phyloP scores from a whole-genome alignment of 345 rosid species.

The Passiflora organensis region DNA sequence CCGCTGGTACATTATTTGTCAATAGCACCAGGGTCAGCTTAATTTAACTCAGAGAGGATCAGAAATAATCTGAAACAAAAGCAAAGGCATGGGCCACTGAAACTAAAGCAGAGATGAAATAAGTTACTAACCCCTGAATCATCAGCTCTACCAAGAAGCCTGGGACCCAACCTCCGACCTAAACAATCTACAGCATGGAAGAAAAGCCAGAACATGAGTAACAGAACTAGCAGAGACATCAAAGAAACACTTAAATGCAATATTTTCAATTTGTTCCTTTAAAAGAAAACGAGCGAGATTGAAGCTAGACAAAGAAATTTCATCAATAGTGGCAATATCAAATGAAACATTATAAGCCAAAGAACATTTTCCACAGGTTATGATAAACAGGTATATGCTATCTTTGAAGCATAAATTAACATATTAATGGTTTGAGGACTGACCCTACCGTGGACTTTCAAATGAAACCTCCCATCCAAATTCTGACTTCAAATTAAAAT shows the following conservation, averaged over 20 bases:
- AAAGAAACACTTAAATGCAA: constrained; percentile 5
- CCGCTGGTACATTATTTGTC: constrained; percentile 55
- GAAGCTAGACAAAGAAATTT: too few relatives aligned
- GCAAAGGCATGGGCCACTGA: not conserved
- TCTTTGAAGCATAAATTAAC: not conserved
- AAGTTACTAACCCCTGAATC: constrained; percentile 72
- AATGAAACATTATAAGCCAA: not conserved
- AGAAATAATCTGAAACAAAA: not conserved
- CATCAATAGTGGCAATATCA: too few relatives aligned
- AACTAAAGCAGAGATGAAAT: not conserved
- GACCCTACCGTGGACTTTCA: not conserved
- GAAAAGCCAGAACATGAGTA: constrained; percentile 16
- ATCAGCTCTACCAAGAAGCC: constrained; percentile 83
- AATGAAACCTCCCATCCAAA: not conserved
- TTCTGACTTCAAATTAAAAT: not conserved
- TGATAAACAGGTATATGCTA: not conserved
- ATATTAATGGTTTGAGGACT: not conserved
- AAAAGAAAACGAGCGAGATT: constrained; percentile 8
- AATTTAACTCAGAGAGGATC: constrained; percentile 18
- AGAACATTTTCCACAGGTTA: not conserved
- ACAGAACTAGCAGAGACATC: constrained; percentile 13
- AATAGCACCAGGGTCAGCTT: constrained; percentile 20
- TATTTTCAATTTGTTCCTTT: not conserved
- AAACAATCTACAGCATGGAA: constrained; percentile 71
- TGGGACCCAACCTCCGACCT: constrained; percentile 98